Conservation (phyloP, 768 basidiomycete species). For the Rhizopogon roseolus region DNA sequence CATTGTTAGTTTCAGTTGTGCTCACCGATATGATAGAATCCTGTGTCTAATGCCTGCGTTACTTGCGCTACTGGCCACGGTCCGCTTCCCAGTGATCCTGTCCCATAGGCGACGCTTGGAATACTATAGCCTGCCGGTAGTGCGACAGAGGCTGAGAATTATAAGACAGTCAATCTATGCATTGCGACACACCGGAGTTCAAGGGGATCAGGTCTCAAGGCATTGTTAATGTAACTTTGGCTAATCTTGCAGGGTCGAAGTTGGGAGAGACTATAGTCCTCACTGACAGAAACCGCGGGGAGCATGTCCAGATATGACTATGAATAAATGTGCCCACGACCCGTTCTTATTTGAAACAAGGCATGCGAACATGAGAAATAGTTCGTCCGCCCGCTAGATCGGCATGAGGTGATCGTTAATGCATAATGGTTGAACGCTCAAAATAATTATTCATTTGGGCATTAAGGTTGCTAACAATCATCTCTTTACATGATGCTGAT, state of each 20-base stretch:
- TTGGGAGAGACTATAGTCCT: no score
- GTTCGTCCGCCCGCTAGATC: not conserved
- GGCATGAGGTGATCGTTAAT: no score
- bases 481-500: not conserved
- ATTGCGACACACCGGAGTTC: conserved; percentile 46
- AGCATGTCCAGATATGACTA: not conserved
- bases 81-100: conserved; percentile 60
- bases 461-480: not conserved
- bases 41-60: conserved; percentile 56
- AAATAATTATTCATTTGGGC: not conserved
- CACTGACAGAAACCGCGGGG: no score
- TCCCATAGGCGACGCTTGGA: conserved; percentile 56
- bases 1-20: not conserved
- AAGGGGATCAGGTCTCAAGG: conserved; percentile 55
- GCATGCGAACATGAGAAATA: not conserved
- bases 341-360: not conserved
- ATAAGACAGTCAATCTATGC: not conserved
- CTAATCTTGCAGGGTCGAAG: not conserved
- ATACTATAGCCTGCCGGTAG: conserved; percentile 34
- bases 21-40: conserved; percentile 62
- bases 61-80: conserved; percentile 47
- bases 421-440: no score
- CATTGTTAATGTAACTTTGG: conserved; percentile 29
- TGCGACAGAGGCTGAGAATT: not conserved
- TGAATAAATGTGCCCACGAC: not conserved